Conservation (phyloP, 257 asterid species). For the Verbascum thapsus region DNA sequence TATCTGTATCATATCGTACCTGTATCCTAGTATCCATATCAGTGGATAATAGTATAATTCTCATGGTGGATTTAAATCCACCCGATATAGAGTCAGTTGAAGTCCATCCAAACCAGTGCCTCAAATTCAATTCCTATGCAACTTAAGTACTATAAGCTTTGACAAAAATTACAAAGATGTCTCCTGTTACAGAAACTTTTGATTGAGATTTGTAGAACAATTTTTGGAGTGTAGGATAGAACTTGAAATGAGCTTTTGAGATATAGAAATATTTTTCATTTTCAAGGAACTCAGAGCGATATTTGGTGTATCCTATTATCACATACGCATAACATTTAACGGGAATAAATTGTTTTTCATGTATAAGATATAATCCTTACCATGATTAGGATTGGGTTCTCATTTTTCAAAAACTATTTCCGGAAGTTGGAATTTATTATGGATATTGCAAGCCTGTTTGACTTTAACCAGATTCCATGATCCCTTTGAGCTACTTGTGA, state of each 20-base stretch:
- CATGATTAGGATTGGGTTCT: background rate
- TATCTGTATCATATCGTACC: too few relatives aligned
- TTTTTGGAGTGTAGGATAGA: background rate
- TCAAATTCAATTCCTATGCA: background rate
- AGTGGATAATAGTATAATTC: too few relatives aligned
- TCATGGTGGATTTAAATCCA: too few relatives aligned
- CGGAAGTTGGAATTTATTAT: background rate
- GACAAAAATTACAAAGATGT: conserved; percentile 1
- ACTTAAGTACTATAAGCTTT: background rate
- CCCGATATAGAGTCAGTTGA: too few relatives aligned
- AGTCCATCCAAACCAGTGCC: too few relatives aligned
- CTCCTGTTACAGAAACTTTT: background rate
- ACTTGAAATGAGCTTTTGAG: background rate
- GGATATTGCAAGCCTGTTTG: conserved; percentile 15
- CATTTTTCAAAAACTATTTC: conserved; percentile 2
- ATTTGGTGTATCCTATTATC: background rate
- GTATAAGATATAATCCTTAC: background rate
- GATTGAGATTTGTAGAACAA: background rate
- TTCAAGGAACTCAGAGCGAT: background rate
- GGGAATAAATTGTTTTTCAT: conserved; percentile 10
- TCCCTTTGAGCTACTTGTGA: conserved; percentile 8
- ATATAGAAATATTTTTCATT: background rate
- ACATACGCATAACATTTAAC: background rate
- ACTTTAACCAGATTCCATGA: conserved; percentile 1
- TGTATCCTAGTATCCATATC: too few relatives aligned